Conservation (phyloP, 2,329 filamentous ascomycete genomes). For the Trichocomaceae sp. region DNA sequence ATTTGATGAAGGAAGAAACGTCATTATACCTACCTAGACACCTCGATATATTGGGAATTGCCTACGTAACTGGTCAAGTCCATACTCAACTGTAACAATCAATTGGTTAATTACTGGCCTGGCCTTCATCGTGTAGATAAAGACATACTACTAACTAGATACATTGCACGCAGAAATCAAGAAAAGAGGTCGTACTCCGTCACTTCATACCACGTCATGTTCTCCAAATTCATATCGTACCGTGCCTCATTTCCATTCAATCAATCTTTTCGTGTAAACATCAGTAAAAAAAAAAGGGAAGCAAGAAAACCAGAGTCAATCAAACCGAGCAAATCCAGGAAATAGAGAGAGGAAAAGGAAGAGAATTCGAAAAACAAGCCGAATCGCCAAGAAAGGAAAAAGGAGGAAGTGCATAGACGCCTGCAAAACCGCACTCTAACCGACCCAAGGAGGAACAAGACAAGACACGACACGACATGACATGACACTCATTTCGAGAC, state of each 20-base stretch:
- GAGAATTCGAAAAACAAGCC: background rate
- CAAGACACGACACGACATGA: background rate
- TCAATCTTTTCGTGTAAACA: slow-evolving; percentile 2
- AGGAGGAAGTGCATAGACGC: background rate
- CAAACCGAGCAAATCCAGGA: background rate
- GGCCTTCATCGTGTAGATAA: background rate
- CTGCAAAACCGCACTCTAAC: background rate
- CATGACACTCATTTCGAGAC: background rate
- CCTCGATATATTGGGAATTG: too few relatives aligned
- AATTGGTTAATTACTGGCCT: too few relatives aligned
- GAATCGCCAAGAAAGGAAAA: too few relatives aligned
- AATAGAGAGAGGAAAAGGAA: background rate
- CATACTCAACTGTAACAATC: too few relatives aligned
- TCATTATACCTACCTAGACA: too few relatives aligned
- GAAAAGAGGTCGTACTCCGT: background rate
- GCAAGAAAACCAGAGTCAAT: background rate
- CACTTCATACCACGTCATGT: background rate
- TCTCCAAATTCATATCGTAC: background rate
- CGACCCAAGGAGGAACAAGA: background rate
- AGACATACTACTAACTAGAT: slow-evolving; percentile 6
- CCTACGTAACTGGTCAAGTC: too few relatives aligned
- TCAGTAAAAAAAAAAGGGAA: background rate
- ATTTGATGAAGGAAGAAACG: too few relatives aligned
- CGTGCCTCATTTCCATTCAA: slow-evolving; percentile 1
- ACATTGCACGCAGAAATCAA: background rate